These are phyloP conservation scores for Zanthoxylum bungeanum DNA, from an alignment of 345 rosid species.

Conservation along the genomic window DNA sequence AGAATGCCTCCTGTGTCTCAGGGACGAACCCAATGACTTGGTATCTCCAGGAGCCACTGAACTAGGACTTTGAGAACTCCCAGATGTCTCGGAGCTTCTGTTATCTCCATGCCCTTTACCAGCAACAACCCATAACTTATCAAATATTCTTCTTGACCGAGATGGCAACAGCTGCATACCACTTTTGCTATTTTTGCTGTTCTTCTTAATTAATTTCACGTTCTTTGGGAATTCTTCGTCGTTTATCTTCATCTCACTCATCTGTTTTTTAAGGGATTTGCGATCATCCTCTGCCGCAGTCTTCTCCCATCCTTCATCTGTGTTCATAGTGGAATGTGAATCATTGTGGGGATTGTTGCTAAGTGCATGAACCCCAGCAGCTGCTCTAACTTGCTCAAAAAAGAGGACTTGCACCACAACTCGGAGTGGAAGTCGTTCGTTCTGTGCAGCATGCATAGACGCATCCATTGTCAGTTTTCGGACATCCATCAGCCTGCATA, in stretches of 20 bases:
- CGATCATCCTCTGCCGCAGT: slow-evolving; percentile 22
- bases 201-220: slow-evolving; percentile 39
- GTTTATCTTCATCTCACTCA: slow-evolving; percentile 31
- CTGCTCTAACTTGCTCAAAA: slow-evolving; percentile 76
- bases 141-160: slow-evolving; percentile 78
- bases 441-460: slow-evolving; percentile 84
- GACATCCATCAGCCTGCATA: slow-evolving; percentile 77
- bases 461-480: slow-evolving; percentile 71
- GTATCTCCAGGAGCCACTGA: slow-evolving; percentile 57
- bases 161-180: slow-evolving; percentile 75
- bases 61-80: slow-evolving; percentile 83
- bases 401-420: slow-evolving; percentile 89
- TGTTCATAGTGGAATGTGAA: slow-evolving; percentile 36
- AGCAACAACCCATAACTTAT: slow-evolving; percentile 62
- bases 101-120: slow-evolving; percentile 56
- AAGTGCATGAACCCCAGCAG: slow-evolving; percentile 40
- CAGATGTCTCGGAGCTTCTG: slow-evolving; percentile 78
- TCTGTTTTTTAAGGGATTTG: slow-evolving; percentile 42
- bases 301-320: slow-evolving; percentile 49
- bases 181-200: slow-evolving; percentile 56
- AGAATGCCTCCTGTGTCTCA: slow-evolving; percentile 73
- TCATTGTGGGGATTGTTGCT: slow-evolving; percentile 26
- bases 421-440: slow-evolving; percentile 79
- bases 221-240: slow-evolving; percentile 25
- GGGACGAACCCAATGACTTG: slow-evolving; percentile 66